Evolutionary conservation across 192 early-diverging fungal species (phyloP).

Genomic region (Umbelopsis isabellina): DNA sequence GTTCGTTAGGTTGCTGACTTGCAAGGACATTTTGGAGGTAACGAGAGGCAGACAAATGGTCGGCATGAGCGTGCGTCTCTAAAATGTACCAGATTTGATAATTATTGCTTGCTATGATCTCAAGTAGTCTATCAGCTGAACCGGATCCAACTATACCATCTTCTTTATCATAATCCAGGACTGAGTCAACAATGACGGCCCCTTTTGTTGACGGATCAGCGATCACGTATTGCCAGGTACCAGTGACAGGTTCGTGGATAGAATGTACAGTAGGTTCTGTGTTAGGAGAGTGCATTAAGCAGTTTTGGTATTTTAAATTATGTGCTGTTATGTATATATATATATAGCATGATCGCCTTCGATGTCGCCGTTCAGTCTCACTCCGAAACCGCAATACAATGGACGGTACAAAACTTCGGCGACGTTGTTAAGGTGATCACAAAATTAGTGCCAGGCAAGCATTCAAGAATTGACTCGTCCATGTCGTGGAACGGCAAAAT

Average conservation of each 20-base stretch:
- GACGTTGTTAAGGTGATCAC: too few relatives aligned
- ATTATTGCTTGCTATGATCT: not conserved
- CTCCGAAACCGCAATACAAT: too few relatives aligned
- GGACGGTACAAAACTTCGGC: too few relatives aligned
- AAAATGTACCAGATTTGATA: not conserved
- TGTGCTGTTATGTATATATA: too few relatives aligned
- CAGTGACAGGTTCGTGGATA: not conserved
- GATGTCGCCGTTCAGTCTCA: too few relatives aligned
- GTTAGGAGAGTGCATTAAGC: not conserved
- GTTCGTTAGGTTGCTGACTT: not conserved
- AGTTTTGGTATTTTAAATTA: too few relatives aligned
- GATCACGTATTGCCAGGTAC: not conserved
- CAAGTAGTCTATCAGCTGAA: not conserved
- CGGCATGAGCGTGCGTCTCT: conserved; percentile 4
- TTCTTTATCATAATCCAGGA: conserved; percentile 6
- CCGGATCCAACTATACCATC: not conserved
- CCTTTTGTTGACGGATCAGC: not conserved
- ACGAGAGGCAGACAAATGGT: not conserved
- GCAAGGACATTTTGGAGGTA: not conserved
- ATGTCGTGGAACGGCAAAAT: too few relatives aligned
- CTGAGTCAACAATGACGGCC: not conserved
- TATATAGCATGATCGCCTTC: too few relatives aligned
- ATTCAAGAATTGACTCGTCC: too few relatives aligned
- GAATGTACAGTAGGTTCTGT: not conserved
- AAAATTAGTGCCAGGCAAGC: too few relatives aligned